A percentile compares a stretch with the other conserved stretches of the same genome.
These are phyloP conservation scores for Candida sanyiensis DNA, from an alignment of 805 yeast genomes.

Conservation along the genomic window DNA sequence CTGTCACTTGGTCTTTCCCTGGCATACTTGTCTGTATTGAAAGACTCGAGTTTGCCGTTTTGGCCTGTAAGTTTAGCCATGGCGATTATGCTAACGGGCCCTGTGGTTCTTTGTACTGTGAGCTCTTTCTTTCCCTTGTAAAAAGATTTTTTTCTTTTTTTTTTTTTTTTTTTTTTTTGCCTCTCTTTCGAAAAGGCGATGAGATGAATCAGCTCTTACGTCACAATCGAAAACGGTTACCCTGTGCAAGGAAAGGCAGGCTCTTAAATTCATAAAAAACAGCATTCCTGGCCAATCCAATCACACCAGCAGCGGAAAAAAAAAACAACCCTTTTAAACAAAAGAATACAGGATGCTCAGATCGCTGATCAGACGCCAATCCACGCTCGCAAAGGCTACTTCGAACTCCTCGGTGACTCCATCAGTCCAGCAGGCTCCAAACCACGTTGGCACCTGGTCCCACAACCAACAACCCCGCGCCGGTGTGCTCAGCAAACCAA, in stretches of 20 bases:
- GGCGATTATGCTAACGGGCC: neutral
- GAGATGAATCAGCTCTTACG: slow-evolving; percentile 2
- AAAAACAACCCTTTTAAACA: neutral
- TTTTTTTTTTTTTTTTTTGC: neutral
- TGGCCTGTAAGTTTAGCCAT: slow-evolving; percentile 25
- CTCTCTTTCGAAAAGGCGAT: neutral
- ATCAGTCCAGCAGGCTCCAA: slow-evolving; percentile 61
- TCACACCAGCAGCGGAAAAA: neutral
- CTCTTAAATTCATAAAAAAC: neutral
- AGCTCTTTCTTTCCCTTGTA: neutral
- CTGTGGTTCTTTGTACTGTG: neutral
- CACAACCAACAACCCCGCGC: slow-evolving; percentile 40
- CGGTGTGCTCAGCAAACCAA: slow-evolving; percentile 22
- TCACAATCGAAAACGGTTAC: neutral
- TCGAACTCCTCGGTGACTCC: slow-evolving; percentile 3
- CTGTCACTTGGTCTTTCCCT: slow-evolving; percentile 19
- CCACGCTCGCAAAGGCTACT: slow-evolving; percentile 3
- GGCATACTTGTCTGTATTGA: slow-evolving; percentile 29
- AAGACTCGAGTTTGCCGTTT: slow-evolving; percentile 26
- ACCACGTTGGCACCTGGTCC: slow-evolving; percentile 68
- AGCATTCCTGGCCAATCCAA: neutral
- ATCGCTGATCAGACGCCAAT: slow-evolving; percentile 7
- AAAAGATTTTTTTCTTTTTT: slow-evolving; percentile 1
- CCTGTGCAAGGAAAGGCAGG: neutral
- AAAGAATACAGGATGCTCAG: slow-evolving; percentile 1